Evolutionary conservation across 1,139 yeast genomes (phyloP).

Genomic region (Taphrina flavorubra): DNA sequence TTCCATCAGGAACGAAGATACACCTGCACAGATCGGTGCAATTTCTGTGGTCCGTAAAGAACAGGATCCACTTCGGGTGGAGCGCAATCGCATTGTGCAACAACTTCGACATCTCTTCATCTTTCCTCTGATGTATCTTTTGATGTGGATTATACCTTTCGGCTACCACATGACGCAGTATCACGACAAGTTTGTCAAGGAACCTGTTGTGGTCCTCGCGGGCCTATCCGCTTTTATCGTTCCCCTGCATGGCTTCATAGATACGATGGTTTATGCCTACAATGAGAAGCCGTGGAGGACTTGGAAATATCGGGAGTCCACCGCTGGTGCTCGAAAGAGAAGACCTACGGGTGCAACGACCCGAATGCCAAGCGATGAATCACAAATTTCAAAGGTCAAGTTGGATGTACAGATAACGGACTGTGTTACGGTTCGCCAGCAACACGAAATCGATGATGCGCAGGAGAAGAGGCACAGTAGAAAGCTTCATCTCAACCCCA

Average conservation of each 20-base stretch:
- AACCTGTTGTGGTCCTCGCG: constrained; percentile 33
- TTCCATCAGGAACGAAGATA: neutral
- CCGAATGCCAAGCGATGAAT: neutral
- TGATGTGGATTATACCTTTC: constrained; percentile 40
- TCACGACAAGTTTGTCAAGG: constrained; percentile 9
- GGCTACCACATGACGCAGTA: constrained; percentile 37
- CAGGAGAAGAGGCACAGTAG: constrained; percentile 10
- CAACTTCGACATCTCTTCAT: constrained; percentile 39
- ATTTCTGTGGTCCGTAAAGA: constrained; percentile 3
- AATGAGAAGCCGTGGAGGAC: constrained; percentile 40
- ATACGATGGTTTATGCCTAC: constrained; percentile 31
- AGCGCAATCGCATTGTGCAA: constrained; percentile 25
- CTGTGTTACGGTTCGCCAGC: constrained; percentile 1
- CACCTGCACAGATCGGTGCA: neutral
- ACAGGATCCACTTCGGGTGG: constrained; percentile 12
- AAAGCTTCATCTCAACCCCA: neutral
- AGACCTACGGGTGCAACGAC: neutral
- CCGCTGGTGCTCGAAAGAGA: neutral
- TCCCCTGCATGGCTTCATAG: constrained; percentile 39
- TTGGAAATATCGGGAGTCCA: constrained; percentile 10
- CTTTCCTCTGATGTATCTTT: constrained; percentile 37
- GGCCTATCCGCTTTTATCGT: constrained; percentile 26
- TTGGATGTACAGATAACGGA: neutral
- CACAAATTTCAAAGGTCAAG: neutral
- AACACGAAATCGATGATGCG: neutral